Percentiles rank a stretch among this genome's conserved stretches.
Conservation (phyloP, 495 filamentous ascomycete species). For the Trichocladium uniseriatum region DNA sequence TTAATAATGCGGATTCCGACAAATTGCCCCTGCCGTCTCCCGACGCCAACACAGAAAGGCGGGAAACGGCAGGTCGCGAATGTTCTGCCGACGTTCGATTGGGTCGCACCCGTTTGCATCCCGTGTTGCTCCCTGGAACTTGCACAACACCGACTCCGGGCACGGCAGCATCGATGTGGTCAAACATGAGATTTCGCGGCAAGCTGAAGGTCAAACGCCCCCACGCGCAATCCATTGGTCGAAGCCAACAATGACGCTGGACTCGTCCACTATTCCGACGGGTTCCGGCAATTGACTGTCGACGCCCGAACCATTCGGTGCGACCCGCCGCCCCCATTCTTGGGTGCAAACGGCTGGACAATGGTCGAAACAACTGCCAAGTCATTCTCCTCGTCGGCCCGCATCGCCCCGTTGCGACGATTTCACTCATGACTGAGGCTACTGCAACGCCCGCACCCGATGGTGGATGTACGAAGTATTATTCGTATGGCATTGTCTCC, state of each 20-base stretch:
- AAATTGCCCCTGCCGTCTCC: not conserved
- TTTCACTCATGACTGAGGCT: not conserved
- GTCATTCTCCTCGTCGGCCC: slow-evolving; percentile 11
- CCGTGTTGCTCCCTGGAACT: no score
- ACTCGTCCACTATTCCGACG: slow-evolving; percentile 8
- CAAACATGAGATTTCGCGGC: slow-evolving; percentile 21
- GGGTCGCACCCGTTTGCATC: slow-evolving; percentile 14
- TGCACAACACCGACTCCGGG: slow-evolving; percentile 11
- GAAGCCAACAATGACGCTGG: not conserved
- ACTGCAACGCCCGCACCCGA: slow-evolving; percentile 6
- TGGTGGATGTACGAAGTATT: not conserved
- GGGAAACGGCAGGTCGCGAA: slow-evolving; percentile 5
- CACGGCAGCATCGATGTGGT: slow-evolving; percentile 19
- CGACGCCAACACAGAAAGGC: not conserved
- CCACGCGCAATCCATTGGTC: slow-evolving; percentile 15
- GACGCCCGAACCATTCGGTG: slow-evolving; percentile 19
- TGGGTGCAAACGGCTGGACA: slow-evolving; percentile 20
- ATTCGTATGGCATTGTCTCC: slow-evolving; percentile 3
- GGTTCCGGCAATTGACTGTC: slow-evolving; percentile 15
- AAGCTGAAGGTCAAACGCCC: slow-evolving; percentile 23
- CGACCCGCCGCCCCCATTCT: slow-evolving; percentile 1
- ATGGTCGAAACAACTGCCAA: slow-evolving; percentile 19
- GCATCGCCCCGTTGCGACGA: not conserved
- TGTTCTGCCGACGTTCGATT: slow-evolving; percentile 11
- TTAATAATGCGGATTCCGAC: not conserved